Percentiles rank a stretch among this genome's conserved stretches.
These are phyloP conservation scores for Penicillium herquei DNA, from an alignment of 495 filamentous ascomycete species.

Conservation along the genomic window DNA sequence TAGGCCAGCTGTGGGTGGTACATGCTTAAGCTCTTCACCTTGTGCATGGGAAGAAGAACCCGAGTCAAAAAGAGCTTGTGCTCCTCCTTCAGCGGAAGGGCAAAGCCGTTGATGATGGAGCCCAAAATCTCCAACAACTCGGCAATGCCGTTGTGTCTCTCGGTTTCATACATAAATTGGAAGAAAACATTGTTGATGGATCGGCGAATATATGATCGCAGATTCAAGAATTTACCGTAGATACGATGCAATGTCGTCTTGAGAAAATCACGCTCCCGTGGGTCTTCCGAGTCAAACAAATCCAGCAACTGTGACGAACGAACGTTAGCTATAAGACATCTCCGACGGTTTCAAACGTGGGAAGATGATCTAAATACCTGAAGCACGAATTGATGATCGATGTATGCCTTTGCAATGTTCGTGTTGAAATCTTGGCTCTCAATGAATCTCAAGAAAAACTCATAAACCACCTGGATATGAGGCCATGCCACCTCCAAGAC, in stretches of 20 bases:
- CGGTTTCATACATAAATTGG: slow-evolving; percentile 98
- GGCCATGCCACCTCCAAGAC: slow-evolving; percentile 99
- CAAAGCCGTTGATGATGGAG: slow-evolving; percentile 99
- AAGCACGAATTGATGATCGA: slow-evolving; percentile 96
- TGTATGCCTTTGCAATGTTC: slow-evolving; percentile 98
- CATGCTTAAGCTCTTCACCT: slow-evolving; percentile 99
- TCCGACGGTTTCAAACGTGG: no score
- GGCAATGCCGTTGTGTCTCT: slow-evolving; percentile 97
- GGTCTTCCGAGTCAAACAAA: slow-evolving; percentile 98
- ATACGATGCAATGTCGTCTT: slow-evolving; percentile 98
- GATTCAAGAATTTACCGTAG: slow-evolving; percentile 98
- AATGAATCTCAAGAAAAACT: slow-evolving; percentile 98
- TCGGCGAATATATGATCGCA: slow-evolving; percentile 93
- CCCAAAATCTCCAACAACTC: slow-evolving; percentile 96
- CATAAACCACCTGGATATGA: slow-evolving; percentile 98
- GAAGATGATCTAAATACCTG: slow-evolving; percentile 51
- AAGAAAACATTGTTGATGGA: slow-evolving; percentile 99
- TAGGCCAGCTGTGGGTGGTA: slow-evolving; percentile 98
- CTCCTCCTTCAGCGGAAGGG: slow-evolving; percentile 94
- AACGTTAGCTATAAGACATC: not conserved
- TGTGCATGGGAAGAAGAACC: slow-evolving; percentile 90
- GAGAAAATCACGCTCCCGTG: slow-evolving; percentile 92
- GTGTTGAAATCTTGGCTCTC: slow-evolving; percentile 99
- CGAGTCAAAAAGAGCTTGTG: slow-evolving; percentile 97
- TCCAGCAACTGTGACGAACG: slow-evolving; percentile 68